phyloP scores from a whole-genome alignment of 768 basidiomycete species.

The Pulveroboletus ravenelii region DNA sequence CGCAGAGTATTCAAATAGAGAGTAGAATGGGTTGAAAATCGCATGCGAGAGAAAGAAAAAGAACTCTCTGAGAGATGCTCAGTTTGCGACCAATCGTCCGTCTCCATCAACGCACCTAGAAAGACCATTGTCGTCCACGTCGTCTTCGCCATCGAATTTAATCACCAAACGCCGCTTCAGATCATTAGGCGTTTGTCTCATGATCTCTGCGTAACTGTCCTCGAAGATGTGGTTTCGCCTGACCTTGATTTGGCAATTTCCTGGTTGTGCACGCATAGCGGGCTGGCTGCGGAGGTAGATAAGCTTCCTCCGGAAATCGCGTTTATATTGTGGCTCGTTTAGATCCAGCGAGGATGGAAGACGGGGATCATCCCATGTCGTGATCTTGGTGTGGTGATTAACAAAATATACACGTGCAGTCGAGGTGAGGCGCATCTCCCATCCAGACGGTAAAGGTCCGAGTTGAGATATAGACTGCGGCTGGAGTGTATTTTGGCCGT shows the following conservation, averaged over 20 bases:
- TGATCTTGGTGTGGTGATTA: slow-evolving; percentile 99
- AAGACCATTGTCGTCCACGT: slow-evolving; percentile 53
- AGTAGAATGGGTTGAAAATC: too few relatives aligned
- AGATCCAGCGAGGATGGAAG: slow-evolving; percentile 91
- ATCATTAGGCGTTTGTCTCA: too few relatives aligned
- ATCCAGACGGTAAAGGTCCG: slow-evolving; percentile 93
- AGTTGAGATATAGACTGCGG: slow-evolving; percentile 96
- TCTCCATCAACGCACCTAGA: too few relatives aligned
- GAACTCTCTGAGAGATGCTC: too few relatives aligned
- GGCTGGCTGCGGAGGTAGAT: slow-evolving; percentile 99
- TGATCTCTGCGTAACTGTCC: slow-evolving; percentile 71
- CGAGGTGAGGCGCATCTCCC: slow-evolving; percentile 99
- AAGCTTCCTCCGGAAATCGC: slow-evolving; percentile 97
- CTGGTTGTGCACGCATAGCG: slow-evolving; percentile 95
- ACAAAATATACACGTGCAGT: slow-evolving; percentile 99
- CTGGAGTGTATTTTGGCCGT: slow-evolving; percentile 86
- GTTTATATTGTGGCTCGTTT: slow-evolving; percentile 99
- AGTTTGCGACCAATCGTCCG: too few relatives aligned
- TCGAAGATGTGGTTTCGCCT: slow-evolving; percentile 98
- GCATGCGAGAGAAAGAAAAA: too few relatives aligned
- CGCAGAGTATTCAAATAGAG: too few relatives aligned
- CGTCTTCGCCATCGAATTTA: slow-evolving; percentile 3
- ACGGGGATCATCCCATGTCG: slow-evolving; percentile 99
- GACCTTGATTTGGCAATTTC: slow-evolving; percentile 99
- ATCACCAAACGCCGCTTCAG: slow-evolving; percentile 25